Evolutionary conservation across 768 basidiomycete genomes (phyloP).

Genomic region (Amanita exitialis): DNA sequence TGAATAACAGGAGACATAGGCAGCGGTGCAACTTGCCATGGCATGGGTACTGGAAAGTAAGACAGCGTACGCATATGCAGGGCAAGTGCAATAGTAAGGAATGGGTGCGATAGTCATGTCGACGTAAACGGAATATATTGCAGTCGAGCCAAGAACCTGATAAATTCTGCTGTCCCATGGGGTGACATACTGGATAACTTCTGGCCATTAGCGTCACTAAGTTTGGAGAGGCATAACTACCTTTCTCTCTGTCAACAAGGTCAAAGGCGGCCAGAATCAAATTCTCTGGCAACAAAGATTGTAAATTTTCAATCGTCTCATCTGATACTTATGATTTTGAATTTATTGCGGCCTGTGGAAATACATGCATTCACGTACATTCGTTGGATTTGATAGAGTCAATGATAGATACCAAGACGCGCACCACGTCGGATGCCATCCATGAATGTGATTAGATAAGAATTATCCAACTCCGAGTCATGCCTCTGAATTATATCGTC

Average conservation of each 20-base stretch:
- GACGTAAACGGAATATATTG: conserved; percentile 50
- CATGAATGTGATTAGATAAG: conserved; percentile 3
- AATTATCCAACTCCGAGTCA: conserved; percentile 10
- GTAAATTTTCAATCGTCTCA: conserved; percentile 44
- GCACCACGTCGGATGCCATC: conserved; percentile 16
- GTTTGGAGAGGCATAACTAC: conserved; percentile 23
- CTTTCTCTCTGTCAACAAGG: conserved; percentile 61
- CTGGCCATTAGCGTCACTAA: background rate
- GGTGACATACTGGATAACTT: conserved; percentile 54
- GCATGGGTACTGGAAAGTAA: conserved; percentile 48
- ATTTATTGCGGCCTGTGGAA: background rate
- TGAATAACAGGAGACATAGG: conserved; percentile 4
- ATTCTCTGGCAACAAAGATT: conserved; percentile 49
- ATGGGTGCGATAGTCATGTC: conserved; percentile 26
- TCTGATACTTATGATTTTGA: conserved; percentile 22
- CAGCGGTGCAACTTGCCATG: conserved; percentile 37
- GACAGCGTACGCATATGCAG: conserved; percentile 59
- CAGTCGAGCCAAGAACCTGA: conserved; percentile 58
- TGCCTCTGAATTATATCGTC: conserved; percentile 38
- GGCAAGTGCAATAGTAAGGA: conserved; percentile 63
- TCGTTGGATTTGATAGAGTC: conserved; percentile 12
- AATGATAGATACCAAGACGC: conserved; percentile 4
- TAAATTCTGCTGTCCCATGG: conserved; percentile 52
- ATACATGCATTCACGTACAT: background rate
- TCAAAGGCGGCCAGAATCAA: conserved; percentile 65